Conservation (phyloP, 345 rosid genomes). For the Gossypium raimondii region DNA sequence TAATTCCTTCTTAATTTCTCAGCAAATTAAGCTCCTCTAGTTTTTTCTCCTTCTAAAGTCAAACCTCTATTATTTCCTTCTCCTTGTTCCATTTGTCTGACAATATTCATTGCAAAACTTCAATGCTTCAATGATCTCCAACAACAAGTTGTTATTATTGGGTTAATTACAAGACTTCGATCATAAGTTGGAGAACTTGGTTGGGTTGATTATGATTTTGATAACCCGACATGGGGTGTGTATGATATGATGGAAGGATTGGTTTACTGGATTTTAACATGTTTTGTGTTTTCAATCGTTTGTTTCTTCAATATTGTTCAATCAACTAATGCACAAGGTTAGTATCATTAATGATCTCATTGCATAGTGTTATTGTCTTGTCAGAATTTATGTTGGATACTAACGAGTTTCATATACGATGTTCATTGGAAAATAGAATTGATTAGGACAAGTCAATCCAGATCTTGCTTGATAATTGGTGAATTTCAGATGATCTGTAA, state of each 20-base stretch:
- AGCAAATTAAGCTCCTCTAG: conserved; percentile 17
- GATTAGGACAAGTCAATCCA: not conserved
- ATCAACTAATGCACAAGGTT: conserved; percentile 11
- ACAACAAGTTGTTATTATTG: not conserved
- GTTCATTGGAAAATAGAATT: not conserved
- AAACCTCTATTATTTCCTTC: conserved; percentile 33
- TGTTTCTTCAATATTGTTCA: not conserved
- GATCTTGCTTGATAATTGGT: not conserved
- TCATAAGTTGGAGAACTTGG: not conserved
- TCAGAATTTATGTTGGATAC: not conserved
- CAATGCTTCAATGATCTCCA: not conserved
- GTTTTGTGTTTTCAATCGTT: not conserved
- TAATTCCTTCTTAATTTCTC: conserved; percentile 20
- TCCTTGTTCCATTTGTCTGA: conserved; percentile 4
- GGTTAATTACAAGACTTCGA: not conserved
- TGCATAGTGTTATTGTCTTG: conserved; percentile 7
- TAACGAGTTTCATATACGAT: not conserved
- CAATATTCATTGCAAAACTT: not conserved
- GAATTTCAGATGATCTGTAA: not conserved
- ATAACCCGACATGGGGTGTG: conserved; percentile 5
- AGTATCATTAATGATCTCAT: not conserved
- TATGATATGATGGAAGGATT: conserved; percentile 5
- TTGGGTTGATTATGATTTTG: conserved; percentile 9
- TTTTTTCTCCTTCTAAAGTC: conserved; percentile 39
- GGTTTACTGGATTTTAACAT: not conserved